These are phyloP conservation scores for Corylus avellana DNA, from an alignment of 306 rosid species.

Conservation along the genomic window DNA sequence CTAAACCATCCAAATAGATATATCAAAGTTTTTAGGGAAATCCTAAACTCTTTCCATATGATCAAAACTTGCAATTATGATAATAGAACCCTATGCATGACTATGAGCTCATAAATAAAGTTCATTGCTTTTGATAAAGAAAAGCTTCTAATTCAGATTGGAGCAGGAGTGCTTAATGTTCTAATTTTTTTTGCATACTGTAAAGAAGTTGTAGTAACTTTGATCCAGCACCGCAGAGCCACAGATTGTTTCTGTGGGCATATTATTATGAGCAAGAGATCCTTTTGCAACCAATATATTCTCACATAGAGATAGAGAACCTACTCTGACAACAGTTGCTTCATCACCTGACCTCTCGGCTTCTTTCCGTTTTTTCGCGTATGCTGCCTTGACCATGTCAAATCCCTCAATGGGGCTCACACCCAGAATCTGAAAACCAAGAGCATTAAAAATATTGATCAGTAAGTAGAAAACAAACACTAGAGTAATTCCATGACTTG, in stretches of 20 bases:
- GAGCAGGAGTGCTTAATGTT: neutral
- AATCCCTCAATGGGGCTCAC: slow-evolving; percentile 82
- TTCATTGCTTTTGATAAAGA: neutral
- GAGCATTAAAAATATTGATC: slow-evolving; percentile 6
- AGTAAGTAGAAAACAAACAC: slow-evolving; percentile 3
- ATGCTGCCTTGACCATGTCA: slow-evolving; percentile 69
- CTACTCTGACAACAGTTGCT: slow-evolving; percentile 73
- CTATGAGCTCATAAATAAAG: neutral
- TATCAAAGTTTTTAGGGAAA: neutral
- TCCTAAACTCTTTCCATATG: neutral
- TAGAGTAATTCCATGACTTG: neutral
- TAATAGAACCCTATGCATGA: neutral
- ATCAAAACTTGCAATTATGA: neutral
- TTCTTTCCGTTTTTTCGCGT: slow-evolving; percentile 64
- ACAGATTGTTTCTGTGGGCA: neutral
- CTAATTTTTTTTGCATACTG: neutral
- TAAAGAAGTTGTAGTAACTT: neutral
- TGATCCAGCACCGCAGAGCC: neutral
- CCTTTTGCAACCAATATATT: neutral
- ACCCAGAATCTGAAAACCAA: slow-evolving; percentile 66
- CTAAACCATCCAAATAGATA: slow-evolving; percentile 5
- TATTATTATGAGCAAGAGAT: neutral
- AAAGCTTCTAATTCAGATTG: neutral
- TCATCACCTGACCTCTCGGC: slow-evolving; percentile 82
- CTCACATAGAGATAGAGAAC: slow-evolving; percentile 16